These are phyloP conservation scores for Micromonas commoda DNA, from an alignment of 139 green algal genomes.

Conservation along the genomic window DNA sequence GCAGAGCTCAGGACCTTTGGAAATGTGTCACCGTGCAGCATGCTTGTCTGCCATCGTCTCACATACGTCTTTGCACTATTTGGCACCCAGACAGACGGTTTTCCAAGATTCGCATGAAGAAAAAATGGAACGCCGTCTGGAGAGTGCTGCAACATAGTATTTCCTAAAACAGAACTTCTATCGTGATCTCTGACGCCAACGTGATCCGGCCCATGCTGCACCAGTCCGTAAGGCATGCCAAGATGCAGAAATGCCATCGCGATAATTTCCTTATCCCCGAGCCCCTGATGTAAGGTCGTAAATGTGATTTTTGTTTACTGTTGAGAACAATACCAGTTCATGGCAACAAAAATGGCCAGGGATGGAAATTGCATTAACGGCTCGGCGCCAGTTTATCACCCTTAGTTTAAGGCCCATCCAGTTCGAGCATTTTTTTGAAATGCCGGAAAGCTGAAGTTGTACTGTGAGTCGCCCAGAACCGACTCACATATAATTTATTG, in stretches of 20 bases:
- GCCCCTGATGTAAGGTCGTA: too few species aligned
- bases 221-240: slow-evolving; percentile 2
- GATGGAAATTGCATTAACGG: too few species aligned
- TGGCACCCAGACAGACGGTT: neutral
- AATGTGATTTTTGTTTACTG: too few species aligned
- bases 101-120: slow-evolving; percentile 14
- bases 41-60: neutral
- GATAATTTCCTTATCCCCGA: slow-evolving; percentile 22
- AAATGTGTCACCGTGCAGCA: neutral
- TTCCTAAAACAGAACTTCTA: neutral
- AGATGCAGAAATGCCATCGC: neutral
- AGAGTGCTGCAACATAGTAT: slow-evolving; percentile 21
- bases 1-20: neutral
- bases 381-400: too few species aligned
- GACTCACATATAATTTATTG: slow-evolving; percentile 16
- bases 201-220: neutral
- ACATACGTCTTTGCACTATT: neutral
- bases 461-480: too few species aligned
- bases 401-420: too few species aligned
- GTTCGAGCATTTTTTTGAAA: too few species aligned
- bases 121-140: slow-evolving; percentile 4
- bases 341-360: too few species aligned
- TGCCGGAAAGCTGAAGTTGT: too few species aligned
- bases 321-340: too few species aligned
- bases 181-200: neutral